Evolutionary conservation across 306 rosid species (phyloP).

Genomic region (Sicyos edulis): DNA sequence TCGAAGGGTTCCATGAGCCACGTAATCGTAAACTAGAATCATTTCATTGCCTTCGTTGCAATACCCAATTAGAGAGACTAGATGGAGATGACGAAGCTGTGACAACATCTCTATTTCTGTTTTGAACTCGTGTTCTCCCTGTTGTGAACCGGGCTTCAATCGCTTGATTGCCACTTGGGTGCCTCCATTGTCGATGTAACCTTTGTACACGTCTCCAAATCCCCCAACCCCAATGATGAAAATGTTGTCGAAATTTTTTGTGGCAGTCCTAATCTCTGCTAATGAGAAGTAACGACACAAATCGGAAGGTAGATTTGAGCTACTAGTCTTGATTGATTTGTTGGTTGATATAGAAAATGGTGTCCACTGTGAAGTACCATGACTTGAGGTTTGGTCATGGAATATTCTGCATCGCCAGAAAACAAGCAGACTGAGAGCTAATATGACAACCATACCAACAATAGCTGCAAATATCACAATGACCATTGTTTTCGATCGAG

Average conservation of each 20-base stretch:
- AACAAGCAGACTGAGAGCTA: not conserved
- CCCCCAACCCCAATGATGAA: constrained; percentile 34
- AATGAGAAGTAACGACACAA: constrained; percentile 27
- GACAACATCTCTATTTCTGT: constrained; percentile 18
- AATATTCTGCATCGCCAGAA: not conserved
- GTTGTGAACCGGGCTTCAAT: constrained; percentile 29
- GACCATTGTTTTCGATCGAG: not conserved
- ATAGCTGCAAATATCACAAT: not conserved
- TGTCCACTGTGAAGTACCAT: constrained; percentile 9
- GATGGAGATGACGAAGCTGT: too few relatives aligned
- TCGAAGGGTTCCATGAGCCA: constrained; percentile 5
- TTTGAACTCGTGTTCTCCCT: constrained; percentile 31
- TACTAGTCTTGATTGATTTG: constrained; percentile 10
- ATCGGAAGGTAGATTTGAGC: constrained; percentile 17
- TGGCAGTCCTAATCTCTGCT: constrained; percentile 28
- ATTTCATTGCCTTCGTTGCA: too few relatives aligned
- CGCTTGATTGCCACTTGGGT: not conserved
- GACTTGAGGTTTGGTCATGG: not conserved
- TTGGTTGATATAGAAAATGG: not conserved
- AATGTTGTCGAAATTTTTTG: constrained; percentile 23
- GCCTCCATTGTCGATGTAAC: constrained; percentile 7
- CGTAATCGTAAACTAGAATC: too few relatives aligned
- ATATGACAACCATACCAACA: constrained; percentile 20
- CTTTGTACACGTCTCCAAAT: too few relatives aligned
- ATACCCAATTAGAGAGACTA: too few relatives aligned